phyloP scores from a whole-genome alignment of 495 filamentous ascomycete species.

The Niebla homalea region DNA sequence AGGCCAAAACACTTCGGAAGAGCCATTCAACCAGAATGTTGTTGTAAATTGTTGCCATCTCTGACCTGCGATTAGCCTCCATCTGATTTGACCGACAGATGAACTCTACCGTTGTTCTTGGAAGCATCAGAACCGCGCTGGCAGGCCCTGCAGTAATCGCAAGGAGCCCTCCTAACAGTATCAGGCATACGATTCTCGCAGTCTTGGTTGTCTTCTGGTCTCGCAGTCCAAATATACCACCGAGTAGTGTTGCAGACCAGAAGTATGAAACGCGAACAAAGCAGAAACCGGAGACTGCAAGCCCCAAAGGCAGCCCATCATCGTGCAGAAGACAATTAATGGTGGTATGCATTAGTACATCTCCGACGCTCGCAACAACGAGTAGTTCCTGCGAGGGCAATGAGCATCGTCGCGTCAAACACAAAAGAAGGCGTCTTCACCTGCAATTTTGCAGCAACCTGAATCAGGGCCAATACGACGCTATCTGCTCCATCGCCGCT shows the following conservation, averaged over 20 bases:
- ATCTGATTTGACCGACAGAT: neutral
- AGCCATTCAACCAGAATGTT: slow-evolving; percentile 5
- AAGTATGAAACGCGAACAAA: slow-evolving; percentile 4
- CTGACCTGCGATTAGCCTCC: neutral
- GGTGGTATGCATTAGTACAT: neutral
- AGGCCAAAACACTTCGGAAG: slow-evolving; percentile 3
- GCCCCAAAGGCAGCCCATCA: slow-evolving; percentile 4
- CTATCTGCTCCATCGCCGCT: neutral
- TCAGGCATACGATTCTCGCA: too few relatives aligned
- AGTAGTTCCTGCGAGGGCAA: slow-evolving; percentile 5
- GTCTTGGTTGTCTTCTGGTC: too few relatives aligned
- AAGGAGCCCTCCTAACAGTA: slow-evolving; percentile 1
- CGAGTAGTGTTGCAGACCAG: slow-evolving; percentile 6
- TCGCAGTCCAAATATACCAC: neutral
- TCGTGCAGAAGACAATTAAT: neutral
- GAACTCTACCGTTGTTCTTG: slow-evolving; percentile 1
- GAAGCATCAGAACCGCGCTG: slow-evolving; percentile 10
- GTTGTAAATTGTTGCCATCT: slow-evolving; percentile 1
- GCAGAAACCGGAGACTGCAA: slow-evolving; percentile 4
- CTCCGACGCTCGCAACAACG: neutral
- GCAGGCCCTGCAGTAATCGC: slow-evolving; percentile 6
- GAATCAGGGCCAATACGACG: slow-evolving; percentile 7
- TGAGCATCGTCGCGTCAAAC: neutral
- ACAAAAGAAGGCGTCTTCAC: neutral
- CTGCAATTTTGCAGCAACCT: slow-evolving; percentile 9